Base-by-base conservation (phyloP, 1,139 yeast species). In the Scheffersomyces cryptocercus region DNA sequence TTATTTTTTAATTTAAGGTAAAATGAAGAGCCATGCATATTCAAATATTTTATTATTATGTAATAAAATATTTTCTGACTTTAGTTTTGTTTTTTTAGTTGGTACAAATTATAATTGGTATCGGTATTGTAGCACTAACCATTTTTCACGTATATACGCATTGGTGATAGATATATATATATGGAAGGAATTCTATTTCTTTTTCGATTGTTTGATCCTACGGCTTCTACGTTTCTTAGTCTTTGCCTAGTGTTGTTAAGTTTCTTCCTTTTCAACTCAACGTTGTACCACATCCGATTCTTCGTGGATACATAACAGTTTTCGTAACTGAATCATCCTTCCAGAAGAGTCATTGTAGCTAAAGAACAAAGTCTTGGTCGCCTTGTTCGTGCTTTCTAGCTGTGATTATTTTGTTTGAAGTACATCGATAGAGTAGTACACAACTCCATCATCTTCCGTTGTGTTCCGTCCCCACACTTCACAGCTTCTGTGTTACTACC, bases 31-130 rank as follows among this genome's bases (percentile, higher is more conserved):
- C 35, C 20, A 20, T 10, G 20, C 11, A 31, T n/a, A 14, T 31
- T 20, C 26, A 20, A 31, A 31, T 31, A 31, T 31, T 31, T 31
- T 31, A n/a, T 10, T 15, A 15, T 31, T 31, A 31, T 31, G 35
- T 31, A 31, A 31, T 31, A n/a, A 10, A 14, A n/a, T 31, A 31
- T 31, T 31, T 31, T 31, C 24, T 20, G 26, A 20, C 26, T 20
- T 20, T 20, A 9, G 26, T 20, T 16, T 13, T 31, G 20, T 14
- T 31, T 31, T 13, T 31, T 30, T 31, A 14, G 15, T 31, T 31
- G 35, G 35, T 14, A 31, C 35, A 31, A 31, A 31, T 31, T 31
- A 31, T 31, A 31, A 31, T 31, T 31, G 35, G 15, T 11, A 31
- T 14, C 12, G 24, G 35, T 31, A 31, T 31, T 14, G 12, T 31